Percentiles rank a stretch among this genome's conserved stretches.
These are phyloP conservation scores for Podospora australis DNA, from an alignment of 495 filamentous ascomycete genomes.

Conservation along the genomic window DNA sequence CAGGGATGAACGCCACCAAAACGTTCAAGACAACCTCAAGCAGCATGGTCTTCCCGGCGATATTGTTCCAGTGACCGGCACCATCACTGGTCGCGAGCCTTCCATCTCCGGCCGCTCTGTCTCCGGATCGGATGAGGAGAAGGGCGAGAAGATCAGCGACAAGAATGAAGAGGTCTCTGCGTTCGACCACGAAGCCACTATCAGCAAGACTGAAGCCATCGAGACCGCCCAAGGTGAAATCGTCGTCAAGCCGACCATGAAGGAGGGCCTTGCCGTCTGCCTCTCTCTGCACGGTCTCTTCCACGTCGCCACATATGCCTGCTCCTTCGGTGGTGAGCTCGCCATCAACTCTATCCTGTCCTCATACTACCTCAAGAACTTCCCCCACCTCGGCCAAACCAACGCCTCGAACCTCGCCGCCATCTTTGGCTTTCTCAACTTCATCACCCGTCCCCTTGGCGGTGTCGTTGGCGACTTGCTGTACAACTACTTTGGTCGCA, in stretches of 20 bases:
- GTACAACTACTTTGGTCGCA: constrained; percentile 52
- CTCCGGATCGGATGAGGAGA: constrained; percentile 17
- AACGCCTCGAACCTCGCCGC: constrained; percentile 70
- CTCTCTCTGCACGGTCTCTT: constrained; percentile 62
- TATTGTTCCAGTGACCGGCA: constrained; percentile 48
- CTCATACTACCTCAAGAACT: constrained; percentile 72
- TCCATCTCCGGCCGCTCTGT: background rate
- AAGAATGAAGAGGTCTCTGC: background rate
- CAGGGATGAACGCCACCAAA: constrained; percentile 12
- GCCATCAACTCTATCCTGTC: constrained; percentile 79
- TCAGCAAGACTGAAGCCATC: constrained; percentile 17
- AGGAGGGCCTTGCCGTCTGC: constrained; percentile 41
- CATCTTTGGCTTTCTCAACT: constrained; percentile 86
- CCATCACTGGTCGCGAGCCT: constrained; percentile 47
- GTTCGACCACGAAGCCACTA: background rate
- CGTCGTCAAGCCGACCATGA: constrained; percentile 58
- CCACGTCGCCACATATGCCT: constrained; percentile 68
- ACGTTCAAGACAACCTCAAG: constrained; percentile 8
- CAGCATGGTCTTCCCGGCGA: constrained; percentile 3
- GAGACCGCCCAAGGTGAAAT: constrained; percentile 56
- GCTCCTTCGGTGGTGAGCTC: constrained; percentile 80
- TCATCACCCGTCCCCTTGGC: constrained; percentile 66
- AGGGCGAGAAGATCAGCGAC: background rate
- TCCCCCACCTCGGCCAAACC: constrained; percentile 67
- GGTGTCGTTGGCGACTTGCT: constrained; percentile 68